Evolutionary conservation across 2,329 filamentous ascomycete genomes (phyloP), one percentile per base, ranked within the genome.

Genomic region (Aspergillus chevalieri): DNA sequence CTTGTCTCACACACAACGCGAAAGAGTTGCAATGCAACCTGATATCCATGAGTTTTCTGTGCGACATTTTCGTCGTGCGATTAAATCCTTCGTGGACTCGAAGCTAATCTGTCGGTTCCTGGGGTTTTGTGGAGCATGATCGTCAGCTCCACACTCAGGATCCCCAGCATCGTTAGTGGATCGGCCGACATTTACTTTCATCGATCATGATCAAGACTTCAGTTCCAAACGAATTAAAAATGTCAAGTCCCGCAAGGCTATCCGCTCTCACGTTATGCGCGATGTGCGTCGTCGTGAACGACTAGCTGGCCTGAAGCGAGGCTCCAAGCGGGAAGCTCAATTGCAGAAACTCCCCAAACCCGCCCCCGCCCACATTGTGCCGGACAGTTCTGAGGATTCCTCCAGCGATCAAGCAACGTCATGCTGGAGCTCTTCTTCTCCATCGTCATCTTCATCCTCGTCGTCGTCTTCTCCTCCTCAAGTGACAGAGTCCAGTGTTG

Each of bases 181-280:
- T 53, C 58, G 52, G 44, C 66, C 62, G 12, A 64, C 62, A 5
- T 72, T 68, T 43, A 71, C 69, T 19, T 72, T 72, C 52, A 71
- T 72, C 50, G 66, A 69, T 51, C 68, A 72, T 47, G 64, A 69
- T 51, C 65, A 71, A 52, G 67, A 71, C 47, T 52, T 71, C 52
- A 59, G 61, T 21, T 66, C 65, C 24, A 70, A 70, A 48, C 56
- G 64, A 43, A 71, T 71, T 54, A 68, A 63, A 50, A 63, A 71
- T 58, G 60, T 59, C 46, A 64, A 66, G 52, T 66, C 69, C 26
- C 64, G 68, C 41, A 69, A 69, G 54, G 64, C 64, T 10, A 72
- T 72, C 43, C 66, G 70, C 14, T 72, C 70, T 12, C 70, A 72
- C 65, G 70, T 72, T 15, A 72, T 72, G 70, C 67, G 69, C 38